Conservation (phyloP, 2,329 filamentous ascomycete genomes). For the Epichloe scottii region DNA sequence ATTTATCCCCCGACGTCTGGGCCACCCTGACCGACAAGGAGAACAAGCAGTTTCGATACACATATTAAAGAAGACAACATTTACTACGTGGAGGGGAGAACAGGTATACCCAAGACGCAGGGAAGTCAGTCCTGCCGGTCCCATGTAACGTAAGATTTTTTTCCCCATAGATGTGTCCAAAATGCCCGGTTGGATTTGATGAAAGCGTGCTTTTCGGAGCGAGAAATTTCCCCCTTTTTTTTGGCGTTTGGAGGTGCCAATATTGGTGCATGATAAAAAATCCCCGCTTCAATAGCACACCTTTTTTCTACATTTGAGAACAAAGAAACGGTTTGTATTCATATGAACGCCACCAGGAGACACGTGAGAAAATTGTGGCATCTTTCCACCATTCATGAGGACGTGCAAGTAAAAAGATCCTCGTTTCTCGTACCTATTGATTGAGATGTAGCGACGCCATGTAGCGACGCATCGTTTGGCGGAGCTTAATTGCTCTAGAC, state of each 20-base stretch:
- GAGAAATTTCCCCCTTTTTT: background rate
- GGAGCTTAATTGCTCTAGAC: no score
- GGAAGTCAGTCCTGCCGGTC: background rate
- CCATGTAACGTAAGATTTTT: background rate
- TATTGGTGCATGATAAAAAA: no score
- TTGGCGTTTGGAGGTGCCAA: background rate
- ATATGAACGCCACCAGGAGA: no score
- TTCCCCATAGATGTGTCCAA: background rate
- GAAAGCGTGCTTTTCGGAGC: background rate
- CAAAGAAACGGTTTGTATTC: no score
- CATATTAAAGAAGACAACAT: conserved; percentile 18
- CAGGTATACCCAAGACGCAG: background rate
- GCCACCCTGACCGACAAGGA: conserved; percentile 41
- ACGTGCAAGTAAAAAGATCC: no score
- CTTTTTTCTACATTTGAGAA: no score
- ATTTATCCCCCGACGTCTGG: conserved; percentile 31
- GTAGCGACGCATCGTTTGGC: no score
- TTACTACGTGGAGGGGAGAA: background rate
- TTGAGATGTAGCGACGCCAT: no score
- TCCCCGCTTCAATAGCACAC: no score
- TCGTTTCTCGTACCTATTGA: no score
- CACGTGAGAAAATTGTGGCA: no score
- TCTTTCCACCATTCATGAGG: no score
- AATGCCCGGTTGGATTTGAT: background rate
- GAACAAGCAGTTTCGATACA: conserved; percentile 44